Evolutionary conservation across 2,329 filamentous ascomycete genomes (phyloP), one percentile per base, ranked within the genome.

Genomic region (Nemania serpens): DNA sequence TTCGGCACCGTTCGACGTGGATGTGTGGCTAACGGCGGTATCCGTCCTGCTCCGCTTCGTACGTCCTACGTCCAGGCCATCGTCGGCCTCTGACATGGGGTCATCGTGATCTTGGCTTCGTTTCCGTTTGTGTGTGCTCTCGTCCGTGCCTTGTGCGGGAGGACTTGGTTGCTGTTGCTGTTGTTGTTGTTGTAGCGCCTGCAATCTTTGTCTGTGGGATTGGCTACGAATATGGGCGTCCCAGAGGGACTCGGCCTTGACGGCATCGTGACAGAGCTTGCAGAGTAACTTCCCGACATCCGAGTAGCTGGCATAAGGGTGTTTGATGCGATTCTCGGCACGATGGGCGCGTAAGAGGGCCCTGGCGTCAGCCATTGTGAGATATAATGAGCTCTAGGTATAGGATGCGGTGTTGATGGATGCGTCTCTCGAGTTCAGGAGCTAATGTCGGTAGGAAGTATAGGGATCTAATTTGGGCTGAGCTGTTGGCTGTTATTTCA

Each of bases 341-440:
- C 91, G 87, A 75, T 94, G 90, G 71, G 88, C 89, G 68, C 91
- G 90, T 59, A 96, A 83, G 50, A 96, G 84, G 37, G 90, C 85
- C 69, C 92, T 89, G 25, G 91, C 88, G 75, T 96, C 91, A 67
- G 91, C 82, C 90, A 95, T 94, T 64, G 59, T 46, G 53, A 34
- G 34, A 36, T 20, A 42, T 13, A 51, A 22, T 50, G 42, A 13
- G 25, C 3, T 46, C 9, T 13, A 3, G 36, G 36, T 55, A 43
- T 18, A 25, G 25, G 25, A n/a, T 17, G 12, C 17, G 18, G 49
- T 45, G 17, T 25, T 11, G 22, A n/a, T 42, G 39, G 37, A 29
- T 10, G 25, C 7, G 2, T 15, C 25, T 29, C 11, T 29, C 2
- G 13, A 25, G 20, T 18, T 55, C 9, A 33, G 37, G 33, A n/a